Evolutionary conservation across 371 early-diverging fungal genomes (phyloP).

Genomic region (Zychaea mexicana): DNA sequence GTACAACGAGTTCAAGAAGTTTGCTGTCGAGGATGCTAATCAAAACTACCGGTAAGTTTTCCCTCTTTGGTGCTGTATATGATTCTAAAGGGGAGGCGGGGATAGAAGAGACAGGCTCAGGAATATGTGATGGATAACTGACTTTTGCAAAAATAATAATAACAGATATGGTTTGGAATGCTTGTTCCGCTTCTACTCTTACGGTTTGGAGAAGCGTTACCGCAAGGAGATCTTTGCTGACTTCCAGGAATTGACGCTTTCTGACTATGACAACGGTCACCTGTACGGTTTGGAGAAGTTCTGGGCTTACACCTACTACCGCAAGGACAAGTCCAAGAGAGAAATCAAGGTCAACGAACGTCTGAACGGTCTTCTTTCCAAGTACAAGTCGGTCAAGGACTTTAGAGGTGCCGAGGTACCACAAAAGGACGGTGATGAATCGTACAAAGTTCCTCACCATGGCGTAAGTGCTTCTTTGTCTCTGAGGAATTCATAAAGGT

Average conservation of each 20-base stretch:
- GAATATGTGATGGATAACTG: background rate
- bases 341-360: conserved; percentile 68
- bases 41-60: conserved; percentile 73
- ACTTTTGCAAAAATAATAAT: background rate
- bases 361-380: conserved; percentile 60
- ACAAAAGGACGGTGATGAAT: conserved; percentile 25
- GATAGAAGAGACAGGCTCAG: no score
- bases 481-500: no score
- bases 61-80: background rate
- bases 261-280: conserved; percentile 74
- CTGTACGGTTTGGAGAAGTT: conserved; percentile 95
- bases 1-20: conserved; percentile 90
- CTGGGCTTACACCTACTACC: conserved; percentile 93
- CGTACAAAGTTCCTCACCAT: conserved; percentile 46
- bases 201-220: conserved; percentile 92
- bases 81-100: no score
- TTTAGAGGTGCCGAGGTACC: conserved; percentile 60
- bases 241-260: conserved; percentile 82
- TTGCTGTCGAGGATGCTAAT: conserved; percentile 92
- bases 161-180: conserved; percentile 91
- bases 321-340: conserved; percentile 81
- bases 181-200: conserved; percentile 95
- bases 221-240: conserved; percentile 85
- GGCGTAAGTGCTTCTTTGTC: conserved; percentile 39
- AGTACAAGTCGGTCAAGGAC: conserved; percentile 73